Evolutionary conservation across 352 stramenopile genomes (phyloP), one percentile per base, ranked within the genome.

Genomic region (Pythium myriotylum): DNA sequence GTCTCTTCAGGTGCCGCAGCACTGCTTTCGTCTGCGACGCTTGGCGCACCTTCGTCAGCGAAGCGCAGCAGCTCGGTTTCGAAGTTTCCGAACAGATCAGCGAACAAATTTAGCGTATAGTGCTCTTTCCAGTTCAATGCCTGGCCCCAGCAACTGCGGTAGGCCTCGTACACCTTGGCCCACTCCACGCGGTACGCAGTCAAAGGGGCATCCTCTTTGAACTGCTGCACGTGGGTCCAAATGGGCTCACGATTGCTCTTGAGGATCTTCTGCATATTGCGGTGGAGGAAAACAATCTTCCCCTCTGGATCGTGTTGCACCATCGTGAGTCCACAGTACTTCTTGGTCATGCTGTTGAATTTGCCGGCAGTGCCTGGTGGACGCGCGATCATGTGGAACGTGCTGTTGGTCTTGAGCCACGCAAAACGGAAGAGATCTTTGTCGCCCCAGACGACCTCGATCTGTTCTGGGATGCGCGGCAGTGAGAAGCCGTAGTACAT

Each of bases 361-460:
- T 5, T 40, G 4, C 59, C 59, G 26, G 68, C 63, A 0, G 63
- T 43, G 1, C 68, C 68, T 0, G 71, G 29, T 24, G 50, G 62
- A 50, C 29, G 23, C 27, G 10, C 14, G 53, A 76, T 76, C 51
- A 76, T 63, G 49, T 69, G 41, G 58, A 76, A 76, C 24, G 58
- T 52, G 23, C 54, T 67, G 14, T 70, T 35, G n/a, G 59, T 70
- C 43, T 70, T 72, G 43, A 72, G 59, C 68, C 68, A 76, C 29
- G 68, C 68, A 42, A 94, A 86, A 8, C 84, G 81, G 54, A 94
- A 94, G 29, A 76, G 49, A 20, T 69, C 62, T 43, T 94, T 94
- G 66, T 94, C 84, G 12, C 84, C 84, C 82, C 82, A 93, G 7
- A 81, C 78, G 2, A 93, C 72, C 0, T 73, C 67, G 33, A 91